Evolutionary conservation across 805 yeast genomes (phyloP).

Genomic region (Yamadazyma olivae): DNA sequence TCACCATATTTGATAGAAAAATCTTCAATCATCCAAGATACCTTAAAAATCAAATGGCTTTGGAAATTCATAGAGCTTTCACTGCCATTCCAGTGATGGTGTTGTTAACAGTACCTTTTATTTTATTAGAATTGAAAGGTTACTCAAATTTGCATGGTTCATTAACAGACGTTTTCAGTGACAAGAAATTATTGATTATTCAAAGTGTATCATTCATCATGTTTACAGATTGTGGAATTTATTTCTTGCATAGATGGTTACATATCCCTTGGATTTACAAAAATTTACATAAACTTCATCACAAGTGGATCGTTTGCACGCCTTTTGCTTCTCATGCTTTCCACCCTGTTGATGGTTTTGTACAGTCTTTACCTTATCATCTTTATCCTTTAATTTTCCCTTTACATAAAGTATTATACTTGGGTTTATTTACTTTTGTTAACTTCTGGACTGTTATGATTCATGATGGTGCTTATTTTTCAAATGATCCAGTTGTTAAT

Average conservation of each 20-base stretch:
- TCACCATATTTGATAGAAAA: slow-evolving; percentile 78
- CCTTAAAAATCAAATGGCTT: slow-evolving; percentile 84
- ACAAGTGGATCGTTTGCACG: slow-evolving; percentile 98
- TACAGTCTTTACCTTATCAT: slow-evolving; percentile 92
- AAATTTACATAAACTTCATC: slow-evolving; percentile 91
- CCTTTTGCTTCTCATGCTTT: slow-evolving; percentile 98
- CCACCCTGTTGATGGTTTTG: slow-evolving; percentile 96
- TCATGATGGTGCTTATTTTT: slow-evolving; percentile 95
- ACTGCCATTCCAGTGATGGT: slow-evolving; percentile 91
- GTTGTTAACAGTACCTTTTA: slow-evolving; percentile 83
- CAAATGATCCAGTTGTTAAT: slow-evolving; percentile 89
- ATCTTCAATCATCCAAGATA: slow-evolving; percentile 95
- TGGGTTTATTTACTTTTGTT: slow-evolving; percentile 81
- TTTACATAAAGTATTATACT: slow-evolving; percentile 80
- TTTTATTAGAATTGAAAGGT: slow-evolving; percentile 78
- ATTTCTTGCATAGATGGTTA: slow-evolving; percentile 85
- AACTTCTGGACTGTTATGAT: slow-evolving; percentile 99
- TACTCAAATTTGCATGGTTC: slow-evolving; percentile 74
- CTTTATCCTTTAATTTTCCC: slow-evolving; percentile 90
- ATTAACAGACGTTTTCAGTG: slow-evolving; percentile 60
- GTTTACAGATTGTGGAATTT: slow-evolving; percentile 93
- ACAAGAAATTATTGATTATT: slow-evolving; percentile 57
- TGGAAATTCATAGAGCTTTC: slow-evolving; percentile 77
- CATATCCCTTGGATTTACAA: slow-evolving; percentile 93
- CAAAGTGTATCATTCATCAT: slow-evolving; percentile 80